A percentile compares a stretch with the other conserved stretches of the same genome.
phyloP scores from a whole-genome alignment of 1,284 basidiomycete species.

The Ustilago loliicola region DNA sequence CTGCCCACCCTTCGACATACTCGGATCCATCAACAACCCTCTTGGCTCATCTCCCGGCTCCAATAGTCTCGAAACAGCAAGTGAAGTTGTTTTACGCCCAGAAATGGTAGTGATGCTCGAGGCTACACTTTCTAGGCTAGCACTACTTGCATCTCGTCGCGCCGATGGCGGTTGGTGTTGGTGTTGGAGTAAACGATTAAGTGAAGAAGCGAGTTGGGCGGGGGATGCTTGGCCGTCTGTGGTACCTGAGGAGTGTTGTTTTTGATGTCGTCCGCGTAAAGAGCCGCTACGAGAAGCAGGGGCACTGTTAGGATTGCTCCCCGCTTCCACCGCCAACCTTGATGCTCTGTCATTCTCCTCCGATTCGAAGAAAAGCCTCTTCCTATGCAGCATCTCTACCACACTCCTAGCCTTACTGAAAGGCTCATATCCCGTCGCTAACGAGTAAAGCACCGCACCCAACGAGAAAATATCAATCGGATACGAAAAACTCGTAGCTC shows the following conservation, averaged over 20 bases:
- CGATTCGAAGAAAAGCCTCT: conserved; percentile 63
- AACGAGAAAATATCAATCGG: conserved; percentile 66
- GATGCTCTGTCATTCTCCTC: conserved; percentile 66
- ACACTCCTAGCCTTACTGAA: conserved; percentile 61
- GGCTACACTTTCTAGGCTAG: conserved; percentile 58
- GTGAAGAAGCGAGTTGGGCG: conserved; percentile 20
- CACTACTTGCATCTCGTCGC: conserved; percentile 50
- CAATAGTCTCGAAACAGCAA: conserved; percentile 49
- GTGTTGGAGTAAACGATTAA: conserved; percentile 22
- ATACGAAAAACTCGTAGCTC: conserved; percentile 54
- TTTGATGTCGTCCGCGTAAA: conserved; percentile 39
- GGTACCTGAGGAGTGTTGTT: neutral
- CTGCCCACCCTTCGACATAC: conserved; percentile 2
- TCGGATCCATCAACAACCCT: conserved; percentile 35
- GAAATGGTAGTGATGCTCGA: conserved; percentile 61
- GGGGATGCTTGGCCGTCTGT: conserved; percentile 24
- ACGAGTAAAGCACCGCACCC: conserved; percentile 66
- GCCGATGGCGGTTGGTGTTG: neutral
- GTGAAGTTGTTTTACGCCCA: conserved; percentile 29
- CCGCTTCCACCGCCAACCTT: conserved; percentile 50
- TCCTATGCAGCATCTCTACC: conserved; percentile 67
- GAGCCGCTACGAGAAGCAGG: conserved; percentile 48
- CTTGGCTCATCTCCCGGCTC: conserved; percentile 44
- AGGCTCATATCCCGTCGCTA: conserved; percentile 65
- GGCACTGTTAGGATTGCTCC: conserved; percentile 42